Evolutionary conservation across 1,139 yeast species (phyloP), one percentile per base, ranked within the genome.

Genomic region (Magnusiomyces clavatus): DNA sequence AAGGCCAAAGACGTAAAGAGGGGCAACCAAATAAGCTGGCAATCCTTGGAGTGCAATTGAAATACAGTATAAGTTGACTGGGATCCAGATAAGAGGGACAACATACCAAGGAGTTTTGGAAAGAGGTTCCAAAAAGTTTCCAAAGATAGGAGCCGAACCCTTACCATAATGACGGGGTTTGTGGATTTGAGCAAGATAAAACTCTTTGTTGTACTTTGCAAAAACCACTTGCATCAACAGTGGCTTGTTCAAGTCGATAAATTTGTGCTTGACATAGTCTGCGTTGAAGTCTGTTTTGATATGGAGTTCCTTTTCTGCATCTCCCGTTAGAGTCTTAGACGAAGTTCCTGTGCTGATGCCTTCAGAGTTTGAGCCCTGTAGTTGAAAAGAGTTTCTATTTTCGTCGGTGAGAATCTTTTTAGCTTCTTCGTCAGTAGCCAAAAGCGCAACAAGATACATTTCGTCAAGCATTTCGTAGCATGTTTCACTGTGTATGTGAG

Each of bases 171-270:
- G 98, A 65, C 98, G 83, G 52, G 98, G 98, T 68, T 97, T 81
- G 69, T 92, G 98, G 46, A 92, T 94, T 70, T 92, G 97, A 66
- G 89, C 96, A 64, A 92, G 76, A 68, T 92, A 92, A 64, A 92
- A 92, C 48, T 86, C 95, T 67, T 87, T 90, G 46, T 85, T 64
- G 73, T 88, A 92, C 46, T 78, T 76, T 43, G 89, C 81, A 56
- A 77, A 75, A 56, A 87, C 70, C 50, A 92, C 86, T 72, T 92
- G 98, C 69, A 78, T 66, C 51, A 92, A 72, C 61, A 92, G 74
- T 1, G 98, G 95, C 67, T 80, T 82, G 62, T 77, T 81, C 64
- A 92, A 78, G 66, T 92, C 97, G 62, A 92, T 75, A 67, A 92
- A 92, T 67, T 86, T 77, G 75, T 92, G 95, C 61, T 82, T 83